A percentile compares a stretch with the other conserved stretches of the same genome.
These are phyloP conservation scores for Vitis hybrid DNA, from an alignment of 177 flowering plant species.

Conservation along the genomic window DNA sequence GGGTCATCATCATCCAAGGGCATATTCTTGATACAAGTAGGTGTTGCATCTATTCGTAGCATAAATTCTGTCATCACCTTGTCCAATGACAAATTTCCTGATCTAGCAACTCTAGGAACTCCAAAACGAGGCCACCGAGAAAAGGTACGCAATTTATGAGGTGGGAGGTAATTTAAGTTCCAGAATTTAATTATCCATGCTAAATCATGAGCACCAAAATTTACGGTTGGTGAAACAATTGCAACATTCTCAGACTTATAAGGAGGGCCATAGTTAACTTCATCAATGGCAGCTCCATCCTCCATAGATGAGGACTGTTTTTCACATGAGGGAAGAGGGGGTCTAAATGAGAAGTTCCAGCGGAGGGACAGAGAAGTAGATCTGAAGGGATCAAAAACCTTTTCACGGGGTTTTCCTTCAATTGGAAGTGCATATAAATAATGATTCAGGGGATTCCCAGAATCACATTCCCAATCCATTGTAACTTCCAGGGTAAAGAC, in stretches of 20 bases:
- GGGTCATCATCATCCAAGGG: conserved; percentile 91
- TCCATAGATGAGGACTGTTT: conserved; percentile 34
- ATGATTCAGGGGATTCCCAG: conserved; percentile 88
- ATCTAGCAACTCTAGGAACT: conserved; percentile 75
- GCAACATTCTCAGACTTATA: conserved; percentile 29
- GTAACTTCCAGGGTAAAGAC: conserved; percentile 73
- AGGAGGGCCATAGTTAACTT: conserved; percentile 34
- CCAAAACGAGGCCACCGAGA: conserved; percentile 98
- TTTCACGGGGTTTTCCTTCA: conserved; percentile 77
- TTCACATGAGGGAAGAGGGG: conserved; percentile 42
- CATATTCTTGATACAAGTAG: conserved; percentile 67
- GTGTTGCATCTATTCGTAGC: conserved; percentile 83
- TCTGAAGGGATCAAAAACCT: conserved; percentile 88
- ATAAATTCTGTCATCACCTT: conserved; percentile 95
- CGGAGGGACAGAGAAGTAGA: conserved; percentile 89
- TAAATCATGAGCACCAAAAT: conserved; percentile 90
- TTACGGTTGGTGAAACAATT: conserved; percentile 52
- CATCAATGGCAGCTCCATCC: conserved; percentile 29
- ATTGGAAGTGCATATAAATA: conserved; percentile 79
- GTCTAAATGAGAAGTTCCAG: conserved; percentile 80
- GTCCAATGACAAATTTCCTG: conserved; percentile 93
- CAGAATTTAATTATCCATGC: conserved; percentile 89
- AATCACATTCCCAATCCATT: conserved; percentile 98
- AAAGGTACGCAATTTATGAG: conserved; percentile 86
- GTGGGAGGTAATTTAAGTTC: conserved; percentile 80